Evolutionary conservation across 495 filamentous ascomycete genomes (phyloP), one percentile per base, ranked within the genome.

Genomic region (Aspergillus saccharolyticus): DNA sequence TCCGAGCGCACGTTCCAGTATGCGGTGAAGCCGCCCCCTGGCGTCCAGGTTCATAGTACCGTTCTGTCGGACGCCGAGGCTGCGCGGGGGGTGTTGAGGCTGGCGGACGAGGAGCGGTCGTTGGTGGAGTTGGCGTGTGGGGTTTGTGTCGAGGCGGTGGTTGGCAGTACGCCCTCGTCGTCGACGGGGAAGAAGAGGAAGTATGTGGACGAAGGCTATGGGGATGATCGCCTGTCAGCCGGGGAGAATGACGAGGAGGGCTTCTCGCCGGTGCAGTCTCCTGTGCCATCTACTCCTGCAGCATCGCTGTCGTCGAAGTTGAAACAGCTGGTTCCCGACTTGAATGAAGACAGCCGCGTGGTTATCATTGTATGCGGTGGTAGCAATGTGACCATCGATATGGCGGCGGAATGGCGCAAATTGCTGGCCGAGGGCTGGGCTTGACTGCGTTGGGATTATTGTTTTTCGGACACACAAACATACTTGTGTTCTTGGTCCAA

Each of bases 351-450:
- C 47, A 86, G 80, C 61, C 89, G 89, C 58, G 81, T 97, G 24
- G 90, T 97, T 5, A 77, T 97, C 53, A 77, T 96, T 21, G 83
- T 96, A 20, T 97, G 93, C 67, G 93, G 93, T 0, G 93, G 93
- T 9, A 85, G 80, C 45, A 88, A 88, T 70, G 81, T 91, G 46
- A 86, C 83, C 4, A 70, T 87, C 22, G 83, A 87, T 18, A 82
- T 85, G 66, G 69, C 96, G 63, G 74, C 72, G 45, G 71, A 70
- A 51, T 97, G 87, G 71, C 76, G 77, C 64, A 70, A 79, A 73
- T 62, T 74, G 66, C 48, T 78, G 57, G 59, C 65, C 17, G 66
- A 76, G 46, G 75, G 74, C 4, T 78, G 74, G 75, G 65, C 52
- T 44, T 51, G 33, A 39, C 33, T 39, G 33, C 33, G 33, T 39